Conservation (phyloP, 2,329 filamentous ascomycete species). For the Myriosclerotinia duriaeana region DNA sequence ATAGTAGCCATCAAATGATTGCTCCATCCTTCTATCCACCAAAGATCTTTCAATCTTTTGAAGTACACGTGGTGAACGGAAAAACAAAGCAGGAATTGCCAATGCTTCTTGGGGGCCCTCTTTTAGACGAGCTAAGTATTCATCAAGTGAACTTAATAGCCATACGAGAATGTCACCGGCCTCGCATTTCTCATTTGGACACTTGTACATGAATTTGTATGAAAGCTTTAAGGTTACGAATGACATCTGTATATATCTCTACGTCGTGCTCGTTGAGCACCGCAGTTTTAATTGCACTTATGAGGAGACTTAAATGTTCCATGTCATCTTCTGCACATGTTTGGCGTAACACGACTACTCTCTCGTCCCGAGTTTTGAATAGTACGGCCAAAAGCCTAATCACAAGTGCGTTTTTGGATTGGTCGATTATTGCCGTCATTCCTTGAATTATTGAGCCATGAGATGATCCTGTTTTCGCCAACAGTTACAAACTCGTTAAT, state of each 20-base stretch:
- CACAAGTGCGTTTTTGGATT: neutral
- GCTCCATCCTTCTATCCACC: constrained; percentile 42
- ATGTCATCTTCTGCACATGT: constrained; percentile 2
- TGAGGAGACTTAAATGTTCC: neutral
- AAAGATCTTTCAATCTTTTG: constrained; percentile 38
- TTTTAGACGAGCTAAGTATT: constrained; percentile 41
- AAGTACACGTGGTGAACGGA: constrained; percentile 40
- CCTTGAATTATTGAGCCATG: constrained; percentile 41
- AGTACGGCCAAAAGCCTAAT: neutral
- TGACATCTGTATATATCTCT: constrained; percentile 26
- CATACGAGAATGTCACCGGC: constrained; percentile 44
- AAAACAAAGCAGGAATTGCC: constrained; percentile 41
- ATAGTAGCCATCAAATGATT: constrained; percentile 38
- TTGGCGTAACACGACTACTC: neutral
- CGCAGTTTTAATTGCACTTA: constrained; percentile 12
- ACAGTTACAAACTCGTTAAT: constrained; percentile 40
- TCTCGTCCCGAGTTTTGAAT: constrained; percentile 1
- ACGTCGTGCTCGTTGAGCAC: neutral
- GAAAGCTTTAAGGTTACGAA: constrained; percentile 40
- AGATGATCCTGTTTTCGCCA: constrained; percentile 36
- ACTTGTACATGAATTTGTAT: constrained; percentile 35
- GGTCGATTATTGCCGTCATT: neutral
- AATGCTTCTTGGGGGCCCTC: constrained; percentile 40
- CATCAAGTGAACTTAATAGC: constrained; percentile 42
- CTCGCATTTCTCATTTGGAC: constrained; percentile 31